Evolutionary conservation across 805 yeast genomes (phyloP).

Genomic region (Peterozyma toletana): DNA sequence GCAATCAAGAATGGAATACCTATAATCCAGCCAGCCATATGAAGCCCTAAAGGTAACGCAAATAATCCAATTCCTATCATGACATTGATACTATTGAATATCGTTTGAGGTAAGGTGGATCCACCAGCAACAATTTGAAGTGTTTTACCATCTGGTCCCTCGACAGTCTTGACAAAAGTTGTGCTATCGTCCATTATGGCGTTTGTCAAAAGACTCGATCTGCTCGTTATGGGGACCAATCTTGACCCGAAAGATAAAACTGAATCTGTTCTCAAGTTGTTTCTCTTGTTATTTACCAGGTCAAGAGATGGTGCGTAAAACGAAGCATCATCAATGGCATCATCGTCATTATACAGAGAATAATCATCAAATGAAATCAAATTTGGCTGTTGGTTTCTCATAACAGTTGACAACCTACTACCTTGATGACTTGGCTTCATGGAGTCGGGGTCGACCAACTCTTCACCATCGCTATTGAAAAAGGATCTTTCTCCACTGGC

Average conservation of each 20-base stretch:
- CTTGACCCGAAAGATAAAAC: conserved; percentile 20
- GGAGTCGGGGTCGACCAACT: conserved; percentile 59
- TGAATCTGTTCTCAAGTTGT: conserved; percentile 16
- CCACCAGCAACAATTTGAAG: conserved; percentile 74
- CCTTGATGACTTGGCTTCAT: conserved; percentile 62
- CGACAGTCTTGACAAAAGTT: conserved; percentile 54
- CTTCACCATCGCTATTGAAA: conserved; percentile 53
- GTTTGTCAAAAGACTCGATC: conserved; percentile 3
- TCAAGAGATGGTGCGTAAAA: conserved; percentile 22
- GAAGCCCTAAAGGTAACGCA: conserved; percentile 59
- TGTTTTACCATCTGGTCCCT: conserved; percentile 62
- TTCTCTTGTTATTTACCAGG: neutral
- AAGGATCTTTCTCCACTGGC: conserved; percentile 59
- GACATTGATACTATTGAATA: conserved; percentile 59
- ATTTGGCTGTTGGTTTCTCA: conserved; percentile 14
- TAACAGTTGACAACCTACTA: conserved; percentile 53
- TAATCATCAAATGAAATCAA: conserved; percentile 5
- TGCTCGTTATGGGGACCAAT: conserved; percentile 7
- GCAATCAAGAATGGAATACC: conserved; percentile 53
- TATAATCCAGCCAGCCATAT: conserved; percentile 56
- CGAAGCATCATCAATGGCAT: conserved; percentile 31
- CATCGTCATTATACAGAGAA: conserved; percentile 27
- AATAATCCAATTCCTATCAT: conserved; percentile 64
- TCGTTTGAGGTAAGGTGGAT: conserved; percentile 68
- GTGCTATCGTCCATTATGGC: conserved; percentile 20